Conservation (phyloP, 73 alveolate species). For the Tetrahymena malaccensis region DNA sequence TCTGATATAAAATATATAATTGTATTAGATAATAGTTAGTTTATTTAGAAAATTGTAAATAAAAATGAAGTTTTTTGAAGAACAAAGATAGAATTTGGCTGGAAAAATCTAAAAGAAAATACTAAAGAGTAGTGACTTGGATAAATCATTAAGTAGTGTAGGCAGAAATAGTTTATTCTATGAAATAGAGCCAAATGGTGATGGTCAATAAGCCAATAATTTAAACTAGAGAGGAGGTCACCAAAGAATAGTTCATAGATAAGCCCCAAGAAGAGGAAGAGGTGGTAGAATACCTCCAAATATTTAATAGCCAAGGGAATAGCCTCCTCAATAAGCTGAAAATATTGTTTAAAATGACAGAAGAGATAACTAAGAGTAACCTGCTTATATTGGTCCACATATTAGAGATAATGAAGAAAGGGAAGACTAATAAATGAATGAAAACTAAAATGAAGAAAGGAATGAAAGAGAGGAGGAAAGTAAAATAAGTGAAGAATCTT, state of each 20-base stretch:
- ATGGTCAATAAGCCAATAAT: too few relatives aligned
- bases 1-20: not conserved
- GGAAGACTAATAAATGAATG: not conserved
- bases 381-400: not conserved
- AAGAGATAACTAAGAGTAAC: not conserved
- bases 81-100: not conserved
- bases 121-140: not conserved
- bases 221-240: not conserved
- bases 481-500: not conserved
- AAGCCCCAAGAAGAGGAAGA: not conserved
- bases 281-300: not conserved
- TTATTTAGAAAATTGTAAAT: not conserved
- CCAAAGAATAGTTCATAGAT: not conserved
- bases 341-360: not conserved
- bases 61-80: not conserved
- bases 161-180: not conserved
- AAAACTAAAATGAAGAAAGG: not conserved
- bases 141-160: not conserved
- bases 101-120: not conserved
- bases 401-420: not conserved
- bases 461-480: not conserved
- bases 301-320: not conserved
- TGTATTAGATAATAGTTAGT: too few relatives aligned
- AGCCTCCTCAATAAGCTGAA: not conserved
- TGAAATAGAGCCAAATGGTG: not conserved